phyloP scores from a whole-genome alignment of 805 yeast genomes.

The Teunomyces stri region DNA sequence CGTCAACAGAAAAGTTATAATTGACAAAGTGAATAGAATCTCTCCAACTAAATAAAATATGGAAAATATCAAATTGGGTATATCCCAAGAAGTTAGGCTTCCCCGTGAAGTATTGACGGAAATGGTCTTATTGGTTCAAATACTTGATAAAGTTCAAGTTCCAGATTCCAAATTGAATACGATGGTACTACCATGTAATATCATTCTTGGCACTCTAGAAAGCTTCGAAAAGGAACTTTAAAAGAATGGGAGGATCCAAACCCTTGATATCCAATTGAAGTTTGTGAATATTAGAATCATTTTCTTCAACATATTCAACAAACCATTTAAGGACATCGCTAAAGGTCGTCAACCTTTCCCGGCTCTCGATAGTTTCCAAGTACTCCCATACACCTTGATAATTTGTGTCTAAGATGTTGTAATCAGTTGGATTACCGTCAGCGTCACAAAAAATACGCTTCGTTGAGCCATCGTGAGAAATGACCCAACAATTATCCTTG shows the following conservation, averaged over 20 bases:
- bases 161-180: constrained; percentile 42
- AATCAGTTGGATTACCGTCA: constrained; percentile 34
- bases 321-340: constrained; percentile 34
- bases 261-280: constrained; percentile 41
- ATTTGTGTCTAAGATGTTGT: constrained; percentile 29
- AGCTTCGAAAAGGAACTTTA: constrained; percentile 29
- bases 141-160: constrained; percentile 35
- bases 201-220: constrained; percentile 26
- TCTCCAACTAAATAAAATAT: constrained; percentile 36
- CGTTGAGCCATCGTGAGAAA: constrained; percentile 40
- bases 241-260: constrained; percentile 34
- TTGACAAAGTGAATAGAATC: constrained; percentile 30
- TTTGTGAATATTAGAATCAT: constrained; percentile 16
- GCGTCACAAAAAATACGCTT: constrained; percentile 35
- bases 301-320: constrained; percentile 17
- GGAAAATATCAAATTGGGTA: constrained; percentile 31
- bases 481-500: constrained; percentile 34
- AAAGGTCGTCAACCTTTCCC: constrained; percentile 33
- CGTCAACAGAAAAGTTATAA: constrained; percentile 35
- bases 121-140: constrained; percentile 38
- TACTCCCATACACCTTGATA: constrained; percentile 26
- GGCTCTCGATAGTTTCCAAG: constrained; percentile 30
- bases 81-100: constrained; percentile 16
- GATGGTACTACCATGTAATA: constrained; percentile 37
- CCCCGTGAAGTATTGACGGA: constrained; percentile 22